Evolutionary conservation across 2,329 filamentous ascomycete genomes (phyloP), one percentile per base, ranked within the genome.

Genomic region (Capronia americana): DNA sequence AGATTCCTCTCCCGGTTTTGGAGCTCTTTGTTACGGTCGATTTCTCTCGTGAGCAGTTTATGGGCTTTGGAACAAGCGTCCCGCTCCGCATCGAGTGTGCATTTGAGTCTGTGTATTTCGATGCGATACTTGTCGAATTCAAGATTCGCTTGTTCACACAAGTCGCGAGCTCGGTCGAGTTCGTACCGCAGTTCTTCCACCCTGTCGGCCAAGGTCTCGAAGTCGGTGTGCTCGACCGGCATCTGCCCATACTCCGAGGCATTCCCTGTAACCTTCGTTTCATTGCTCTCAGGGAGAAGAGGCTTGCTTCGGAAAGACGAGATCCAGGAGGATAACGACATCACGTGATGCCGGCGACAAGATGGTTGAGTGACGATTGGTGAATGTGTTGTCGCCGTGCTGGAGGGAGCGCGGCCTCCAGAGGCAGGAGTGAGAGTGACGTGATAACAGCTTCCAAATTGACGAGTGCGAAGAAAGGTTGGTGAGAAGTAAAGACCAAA

Each of bases 131-230:
- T 64, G 44, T 64, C 60, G 53, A 68, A 57, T 54, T 68, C 59
- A n/a, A 65, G n/a, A 28, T 70, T 66, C 8, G 67, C 67, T 58
- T 69, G 57, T n/a, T 65, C 64, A 48, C 61, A 67, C 20, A 69
- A 56, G 20, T 69, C 61, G 32, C 51, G n/a, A 14, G 65, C 65
- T 46, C 61, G 56, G 14, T 53, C 60, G 3, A 66, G 59, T 41
- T 70, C 61, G 14, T 20, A 28, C 23, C 63, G 65, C 3, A 70
- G 26, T n/a, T 56, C 53, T 50, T 68, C 65, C 20, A 70, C 58
- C 26, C 61, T 59, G 38, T 68, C 63, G 12, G 65, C 68, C 20
- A 70, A 54, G n/a, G 62, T 28, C 4, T 64, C 63, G 26, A 70
- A 68, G 56, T 70, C 60, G 30, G 57, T 54, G 26, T 30, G 17